phyloP scores from a whole-genome alignment of 2,329 filamentous ascomycete species.

The Sarocladiaceae sp. region DNA sequence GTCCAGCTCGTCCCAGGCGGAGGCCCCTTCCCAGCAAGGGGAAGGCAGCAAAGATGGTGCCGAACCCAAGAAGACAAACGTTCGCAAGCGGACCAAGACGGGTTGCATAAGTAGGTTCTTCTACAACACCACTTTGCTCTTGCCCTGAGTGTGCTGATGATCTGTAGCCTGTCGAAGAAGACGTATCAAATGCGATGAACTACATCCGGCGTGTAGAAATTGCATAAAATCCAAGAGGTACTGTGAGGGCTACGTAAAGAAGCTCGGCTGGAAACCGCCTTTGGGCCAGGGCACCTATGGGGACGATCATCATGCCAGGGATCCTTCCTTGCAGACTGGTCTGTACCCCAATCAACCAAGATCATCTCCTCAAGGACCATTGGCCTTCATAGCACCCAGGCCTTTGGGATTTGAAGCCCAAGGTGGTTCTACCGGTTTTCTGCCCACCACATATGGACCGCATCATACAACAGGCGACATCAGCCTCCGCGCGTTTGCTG shows the following conservation, averaged over 20 bases:
- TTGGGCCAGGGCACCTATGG: constrained; percentile 27
- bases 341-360: constrained; percentile 27
- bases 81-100: constrained; percentile 77
- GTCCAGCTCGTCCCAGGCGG: not conserved
- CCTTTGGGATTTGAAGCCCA: constrained; percentile 22
- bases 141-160: constrained; percentile 15
- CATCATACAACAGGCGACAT: not conserved
- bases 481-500: not conserved
- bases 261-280: constrained; percentile 73
- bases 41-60: constrained; percentile 25
- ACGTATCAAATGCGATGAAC: constrained; percentile 95
- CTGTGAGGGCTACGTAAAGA: constrained; percentile 79
- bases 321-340: constrained; percentile 19
- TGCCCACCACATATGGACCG: not conserved
- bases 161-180: constrained; percentile 77
- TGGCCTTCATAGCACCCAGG: constrained; percentile 44
- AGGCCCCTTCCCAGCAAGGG: not conserved
- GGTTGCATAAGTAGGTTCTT: constrained; percentile 72
- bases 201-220: constrained; percentile 73
- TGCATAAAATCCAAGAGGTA: constrained; percentile 80
- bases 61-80: constrained; percentile 39
- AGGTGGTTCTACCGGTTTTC: not conserved
- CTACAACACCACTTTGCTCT: not conserved
- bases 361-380: constrained; percentile 29
- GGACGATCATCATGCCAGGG: constrained; percentile 12